Evolutionary conservation across 2,329 filamentous ascomycete species (phyloP), one percentile per base, ranked within the genome.

Genomic region (Clathrospora elynae): DNA sequence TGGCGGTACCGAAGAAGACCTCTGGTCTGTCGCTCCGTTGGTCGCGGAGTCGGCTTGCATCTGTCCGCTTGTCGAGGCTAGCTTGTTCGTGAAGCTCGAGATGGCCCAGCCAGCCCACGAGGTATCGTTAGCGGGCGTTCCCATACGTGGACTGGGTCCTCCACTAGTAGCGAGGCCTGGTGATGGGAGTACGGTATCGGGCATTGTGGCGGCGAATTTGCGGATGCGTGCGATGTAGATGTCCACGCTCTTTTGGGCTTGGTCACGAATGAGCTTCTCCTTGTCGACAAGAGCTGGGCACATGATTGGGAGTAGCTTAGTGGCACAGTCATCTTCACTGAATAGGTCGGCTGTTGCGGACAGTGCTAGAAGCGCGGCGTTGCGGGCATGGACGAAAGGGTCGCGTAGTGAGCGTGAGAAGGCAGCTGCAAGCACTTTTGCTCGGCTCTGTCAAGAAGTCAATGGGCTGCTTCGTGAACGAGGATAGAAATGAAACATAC

Each of bases 31-130:
- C 2, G 71, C 73, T 47, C 59, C 62, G 19, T 66, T 70, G 6
- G 54, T 33, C 1, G 37, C 18, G 6, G 55, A 46, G 9, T 33
- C 73, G 9, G 83, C 74, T 63, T 92, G 79, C 51, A 99, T 99
- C 43, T 96, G 87, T 12, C 93, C 93, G 6, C 87, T 87, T 0
- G 90, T 90, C 0, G 87, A 74, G 2, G 89, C 85, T 9, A 97
- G 70, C 62, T 96, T 96, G 71, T 97, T 97, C 2, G 93, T 97
- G 66, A 99, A 99, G 1, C 90, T 96, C 0, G 93, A 97, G 40
- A 99, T 96, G 1, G 93, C 93, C 93, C 93, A 99, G 9, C 93
- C 93, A 1, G 93, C 84, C 93, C 93, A 97, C 2, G 84, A 84
- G 39, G 53, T 68, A 26, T 85, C 79, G 25, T 79, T 81, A 47